These are phyloP conservation scores for Cucumis sativus DNA, from an alignment of 306 rosid genomes.

Conservation along the genomic window DNA sequence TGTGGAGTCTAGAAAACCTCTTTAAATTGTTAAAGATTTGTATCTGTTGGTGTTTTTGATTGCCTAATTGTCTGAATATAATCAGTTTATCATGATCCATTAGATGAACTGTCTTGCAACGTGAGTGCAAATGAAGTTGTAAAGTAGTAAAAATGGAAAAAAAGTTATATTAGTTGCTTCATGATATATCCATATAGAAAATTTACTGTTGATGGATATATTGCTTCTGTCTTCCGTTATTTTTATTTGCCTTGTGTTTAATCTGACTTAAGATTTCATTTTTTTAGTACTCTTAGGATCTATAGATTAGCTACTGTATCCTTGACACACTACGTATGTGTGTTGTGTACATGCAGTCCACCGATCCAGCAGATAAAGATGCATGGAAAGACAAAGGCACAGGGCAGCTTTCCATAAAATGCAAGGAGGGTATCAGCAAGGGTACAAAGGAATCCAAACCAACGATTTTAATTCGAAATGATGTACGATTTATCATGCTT, in stretches of 20 bases:
- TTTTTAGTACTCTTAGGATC: background rate
- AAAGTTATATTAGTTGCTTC: background rate
- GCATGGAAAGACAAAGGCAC: constrained; percentile 92
- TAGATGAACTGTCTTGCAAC: too few species aligned
- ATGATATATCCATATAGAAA: background rate
- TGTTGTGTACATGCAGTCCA: constrained; percentile 45
- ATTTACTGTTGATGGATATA: background rate
- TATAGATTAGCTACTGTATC: background rate
- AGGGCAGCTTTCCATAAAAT: constrained; percentile 77
- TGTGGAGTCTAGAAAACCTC: background rate
- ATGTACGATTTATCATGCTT: constrained; percentile 32
- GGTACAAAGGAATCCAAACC: constrained; percentile 93
- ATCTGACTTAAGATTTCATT: background rate
- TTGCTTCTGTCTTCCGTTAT: background rate
- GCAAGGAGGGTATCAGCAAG: constrained; percentile 86
- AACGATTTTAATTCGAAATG: constrained; percentile 79
- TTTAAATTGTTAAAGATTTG: background rate
- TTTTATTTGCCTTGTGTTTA: background rate
- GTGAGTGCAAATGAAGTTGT: background rate
- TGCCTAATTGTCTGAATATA: background rate
- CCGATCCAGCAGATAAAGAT: constrained; percentile 67
- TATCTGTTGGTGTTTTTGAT: background rate
- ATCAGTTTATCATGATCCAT: background rate
- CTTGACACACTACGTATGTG: background rate
- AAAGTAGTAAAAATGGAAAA: background rate